Base-by-base conservation (phyloP, 2,329 filamentous ascomycete species). In the Arthrobotrys pseudoclavata region DNA sequence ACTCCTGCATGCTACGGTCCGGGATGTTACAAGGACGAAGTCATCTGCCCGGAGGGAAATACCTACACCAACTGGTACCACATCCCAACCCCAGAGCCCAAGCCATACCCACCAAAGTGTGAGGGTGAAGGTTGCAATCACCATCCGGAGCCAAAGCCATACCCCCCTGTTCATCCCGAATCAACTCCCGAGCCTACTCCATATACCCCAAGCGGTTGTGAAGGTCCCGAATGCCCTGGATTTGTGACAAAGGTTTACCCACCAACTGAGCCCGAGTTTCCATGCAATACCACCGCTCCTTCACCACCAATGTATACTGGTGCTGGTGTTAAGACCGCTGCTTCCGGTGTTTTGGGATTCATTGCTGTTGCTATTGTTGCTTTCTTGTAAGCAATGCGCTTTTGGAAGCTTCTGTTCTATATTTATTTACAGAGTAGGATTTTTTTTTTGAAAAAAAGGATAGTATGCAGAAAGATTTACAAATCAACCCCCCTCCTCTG, bases 1-100 rank as follows among this genome's bases (percentile, higher is more conserved):
- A 83, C 84, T 26, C 85, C 86, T 80, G 34, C 52, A 37, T 66
- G 63, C 61, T 67, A 67, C 62, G 63, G 71, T 29, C 24, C 40
- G 20, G 67, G 26, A 9, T 78, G 53, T 50, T 47, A 72, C 53
- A 55, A 42, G 22, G 63, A 68, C 22, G 74, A 71, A 40, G 52
- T 78, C 18, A 20, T 76, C 50, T 69, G 72, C 66, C 72, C 72
- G 0, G 60, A 52, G 10, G 60, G 29, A 9, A 64, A 34, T 31
- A 76, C 72, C 26, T 76, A 76, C 31, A 76, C 72, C 22, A 52
- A 69, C 66, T 76, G 34, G 26, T 75, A 68, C 34, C 20, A 42
- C 15, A 62, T 53, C n/a, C 70, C 70, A 5, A 52, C 62, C 13
- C 47, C 47, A 1, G n/a, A 20, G 10, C 62, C 55, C 12, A 47